These are phyloP conservation scores for Leccinellum rugosiceps DNA, from an alignment of 768 basidiomycete genomes.

Conservation along the genomic window DNA sequence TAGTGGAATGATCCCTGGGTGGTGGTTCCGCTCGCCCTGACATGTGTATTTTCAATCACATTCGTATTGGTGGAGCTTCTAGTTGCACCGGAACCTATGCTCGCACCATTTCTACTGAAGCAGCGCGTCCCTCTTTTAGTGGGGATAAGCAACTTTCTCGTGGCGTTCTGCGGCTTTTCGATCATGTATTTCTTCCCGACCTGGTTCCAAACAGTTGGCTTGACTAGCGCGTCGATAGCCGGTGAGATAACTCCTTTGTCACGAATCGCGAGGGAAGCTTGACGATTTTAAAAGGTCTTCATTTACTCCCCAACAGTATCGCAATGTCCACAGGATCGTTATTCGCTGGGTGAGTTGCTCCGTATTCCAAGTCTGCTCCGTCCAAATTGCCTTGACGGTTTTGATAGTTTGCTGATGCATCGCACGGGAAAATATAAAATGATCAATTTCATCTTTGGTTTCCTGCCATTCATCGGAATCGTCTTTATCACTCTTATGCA, in stretches of 20 bases:
- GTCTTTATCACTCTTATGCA: conserved; percentile 40
- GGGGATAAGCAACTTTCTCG: conserved; percentile 68
- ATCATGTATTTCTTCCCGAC: conserved; percentile 79
- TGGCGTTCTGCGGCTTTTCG: conserved; percentile 69
- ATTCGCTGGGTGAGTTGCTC: conserved; percentile 42
- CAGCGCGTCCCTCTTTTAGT: conserved; percentile 72
- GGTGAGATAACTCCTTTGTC: conserved; percentile 37
- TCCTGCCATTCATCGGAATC: conserved; percentile 48
- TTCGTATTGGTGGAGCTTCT: conserved; percentile 65
- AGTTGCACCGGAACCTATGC: conserved; percentile 66
- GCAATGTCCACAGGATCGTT: conserved; percentile 48
- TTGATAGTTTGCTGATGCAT: conserved; percentile 45
- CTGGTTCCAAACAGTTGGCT: conserved; percentile 79
- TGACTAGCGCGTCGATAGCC: conserved; percentile 64
- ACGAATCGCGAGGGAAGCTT: not conserved
- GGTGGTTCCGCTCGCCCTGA: conserved; percentile 43
- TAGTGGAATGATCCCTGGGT: conserved; percentile 65
- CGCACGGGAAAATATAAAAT: conserved; percentile 50
- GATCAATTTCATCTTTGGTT: conserved; percentile 48
- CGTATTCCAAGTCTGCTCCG: not conserved
- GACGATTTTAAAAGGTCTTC: conserved; percentile 38
- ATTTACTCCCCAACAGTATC: conserved; percentile 48
- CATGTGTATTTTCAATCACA: conserved; percentile 41
- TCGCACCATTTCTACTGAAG: conserved; percentile 63
- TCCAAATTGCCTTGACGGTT: not conserved